Percentiles rank a stretch among this genome's conserved stretches.
Evolutionary conservation across 257 asterid genomes (phyloP).

Genomic region (Echites panduratus): DNA sequence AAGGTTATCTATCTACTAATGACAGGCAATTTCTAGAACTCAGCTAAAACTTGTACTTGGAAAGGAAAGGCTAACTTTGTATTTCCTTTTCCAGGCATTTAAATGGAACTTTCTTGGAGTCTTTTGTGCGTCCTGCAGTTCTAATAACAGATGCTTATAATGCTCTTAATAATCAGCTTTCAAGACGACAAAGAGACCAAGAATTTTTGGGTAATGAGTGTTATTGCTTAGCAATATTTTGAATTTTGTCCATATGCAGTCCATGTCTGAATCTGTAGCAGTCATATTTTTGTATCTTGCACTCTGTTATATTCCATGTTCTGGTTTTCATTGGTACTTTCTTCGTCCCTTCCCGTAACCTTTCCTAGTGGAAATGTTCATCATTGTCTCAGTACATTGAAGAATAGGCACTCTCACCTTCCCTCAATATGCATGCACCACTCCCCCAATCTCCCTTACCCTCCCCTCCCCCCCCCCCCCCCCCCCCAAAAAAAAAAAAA

Average conservation of each 20-base stretch:
- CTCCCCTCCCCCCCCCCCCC: background rate
- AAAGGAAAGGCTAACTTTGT: constrained; percentile 19
- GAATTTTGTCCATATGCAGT: background rate
- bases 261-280: background rate
- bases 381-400: background rate
- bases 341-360: background rate
- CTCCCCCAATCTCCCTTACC: too few species aligned
- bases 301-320: background rate
- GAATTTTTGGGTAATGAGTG: constrained; percentile 70
- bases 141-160: constrained; percentile 88
- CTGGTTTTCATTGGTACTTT: background rate
- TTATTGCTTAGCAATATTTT: background rate
- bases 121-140: constrained; percentile 98
- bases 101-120: constrained; percentile 92
- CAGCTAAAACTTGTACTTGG: constrained; percentile 16
- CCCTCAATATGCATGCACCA: background rate
- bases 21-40: constrained; percentile 15
- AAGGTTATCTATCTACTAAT: constrained; percentile 47
- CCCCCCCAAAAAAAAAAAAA: background rate
- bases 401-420: background rate
- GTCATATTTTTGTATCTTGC: background rate
- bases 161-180: constrained; percentile 88
- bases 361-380: background rate
- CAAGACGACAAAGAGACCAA: constrained; percentile 91
- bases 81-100: constrained; percentile 63